These are phyloP conservation scores for Thyridium curvatum DNA, from an alignment of 2,329 filamentous ascomycete species.

Conservation along the genomic window DNA sequence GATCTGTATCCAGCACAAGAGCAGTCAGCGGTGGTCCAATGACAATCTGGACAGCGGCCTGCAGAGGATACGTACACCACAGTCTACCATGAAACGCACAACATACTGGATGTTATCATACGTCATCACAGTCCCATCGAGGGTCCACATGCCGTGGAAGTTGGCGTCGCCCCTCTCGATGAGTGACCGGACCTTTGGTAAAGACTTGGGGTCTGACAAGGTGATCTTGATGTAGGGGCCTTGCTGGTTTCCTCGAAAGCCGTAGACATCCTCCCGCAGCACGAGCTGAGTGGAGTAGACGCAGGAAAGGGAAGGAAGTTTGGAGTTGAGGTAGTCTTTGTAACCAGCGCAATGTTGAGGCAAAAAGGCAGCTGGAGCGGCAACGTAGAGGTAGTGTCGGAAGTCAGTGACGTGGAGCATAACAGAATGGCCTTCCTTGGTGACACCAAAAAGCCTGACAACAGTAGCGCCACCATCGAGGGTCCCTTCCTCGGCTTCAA, in stretches of 20 bases:
- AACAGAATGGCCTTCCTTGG: conserved; percentile 76
- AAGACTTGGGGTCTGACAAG: conserved; percentile 81
- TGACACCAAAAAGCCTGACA: conserved; percentile 91
- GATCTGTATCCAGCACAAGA: too few relatives aligned
- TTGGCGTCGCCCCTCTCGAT: conserved; percentile 76
- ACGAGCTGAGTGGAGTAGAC: conserved; percentile 79
- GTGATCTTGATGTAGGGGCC: conserved; percentile 92
- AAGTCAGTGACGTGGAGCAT: conserved; percentile 94
- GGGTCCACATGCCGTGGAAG: conserved; percentile 86
- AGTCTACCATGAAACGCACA: conserved; percentile 96
- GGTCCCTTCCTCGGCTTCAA: conserved; percentile 87
- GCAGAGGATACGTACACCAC: too few relatives aligned
- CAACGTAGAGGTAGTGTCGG: conserved; percentile 91
- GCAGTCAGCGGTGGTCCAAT: too few relatives aligned
- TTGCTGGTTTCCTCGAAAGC: conserved; percentile 88
- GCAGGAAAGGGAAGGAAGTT: conserved; percentile 59
- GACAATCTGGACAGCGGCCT: too few relatives aligned
- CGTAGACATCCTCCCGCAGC: conserved; percentile 85
- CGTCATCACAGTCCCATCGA: conserved; percentile 67
- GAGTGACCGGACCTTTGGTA: conserved; percentile 65
- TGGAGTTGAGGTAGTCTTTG: conserved; percentile 72
- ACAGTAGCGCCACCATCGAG: conserved; percentile 69
- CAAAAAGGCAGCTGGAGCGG: conserved; percentile 77
- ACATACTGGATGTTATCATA: conserved; percentile 97
- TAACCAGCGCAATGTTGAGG: conserved; percentile 72